Evolutionary conservation across 305 asterid genomes (phyloP).

Genomic region (Vinca major): DNA sequence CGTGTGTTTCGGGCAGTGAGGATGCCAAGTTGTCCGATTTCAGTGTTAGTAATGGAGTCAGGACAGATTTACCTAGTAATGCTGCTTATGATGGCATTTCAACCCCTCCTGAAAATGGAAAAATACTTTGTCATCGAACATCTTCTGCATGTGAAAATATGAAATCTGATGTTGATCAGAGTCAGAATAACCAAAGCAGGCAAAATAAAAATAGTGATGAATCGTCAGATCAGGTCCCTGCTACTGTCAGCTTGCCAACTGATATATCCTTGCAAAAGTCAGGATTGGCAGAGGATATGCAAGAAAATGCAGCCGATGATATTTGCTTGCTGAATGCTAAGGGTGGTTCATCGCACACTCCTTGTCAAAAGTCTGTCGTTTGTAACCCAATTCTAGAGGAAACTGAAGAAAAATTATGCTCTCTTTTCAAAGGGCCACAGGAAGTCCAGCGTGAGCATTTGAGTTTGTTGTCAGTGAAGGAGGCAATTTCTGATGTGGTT

Average conservation of each 20-base stretch:
- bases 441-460: slow-evolving; percentile 31
- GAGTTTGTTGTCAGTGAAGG: slow-evolving; percentile 24
- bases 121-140: slow-evolving; percentile 12
- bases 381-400: slow-evolving; percentile 18
- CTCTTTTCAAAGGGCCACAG: slow-evolving; percentile 7
- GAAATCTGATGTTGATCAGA: slow-evolving; percentile 29
- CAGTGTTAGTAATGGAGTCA: slow-evolving; percentile 16
- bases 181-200: slow-evolving; percentile 24
- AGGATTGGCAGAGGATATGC: slow-evolving; percentile 16
- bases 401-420: slow-evolving; percentile 21
- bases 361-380: slow-evolving; percentile 17
- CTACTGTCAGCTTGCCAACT: slow-evolving; percentile 8
- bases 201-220: slow-evolving; percentile 23
- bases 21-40: slow-evolving; percentile 24
- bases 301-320: slow-evolving; percentile 24
- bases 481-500: slow-evolving; percentile 25
- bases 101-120: slow-evolving; percentile 5
- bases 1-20: slow-evolving; percentile 39
- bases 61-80: slow-evolving; percentile 17
- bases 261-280: slow-evolving; percentile 23
- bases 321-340: slow-evolving; percentile 22
- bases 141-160: slow-evolving; percentile 22
- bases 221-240: slow-evolving; percentile 26
- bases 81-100: slow-evolving; percentile 17
- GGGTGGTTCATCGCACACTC: neutral